phyloP scores from a whole-genome alignment of 176 grass and related monocot species.

The Echinochloa phyllopogon region DNA sequence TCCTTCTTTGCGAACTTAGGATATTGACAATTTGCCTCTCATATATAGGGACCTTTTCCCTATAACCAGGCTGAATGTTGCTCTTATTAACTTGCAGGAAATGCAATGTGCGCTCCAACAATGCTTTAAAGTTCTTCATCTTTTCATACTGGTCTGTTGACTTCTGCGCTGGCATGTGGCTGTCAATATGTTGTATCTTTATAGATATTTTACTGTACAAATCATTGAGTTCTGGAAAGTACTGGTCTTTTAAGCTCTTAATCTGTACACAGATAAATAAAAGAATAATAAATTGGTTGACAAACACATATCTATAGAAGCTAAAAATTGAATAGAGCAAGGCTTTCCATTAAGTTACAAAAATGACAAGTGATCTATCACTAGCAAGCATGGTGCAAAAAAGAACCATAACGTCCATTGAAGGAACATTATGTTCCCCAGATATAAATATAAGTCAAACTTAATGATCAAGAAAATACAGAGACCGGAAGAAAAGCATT shows the following conservation, averaged over 20 bases:
- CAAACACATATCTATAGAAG: neutral
- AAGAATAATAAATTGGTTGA: constrained; percentile 11
- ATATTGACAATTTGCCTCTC: constrained; percentile 74
- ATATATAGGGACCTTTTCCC: constrained; percentile 56
- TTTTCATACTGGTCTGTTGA: constrained; percentile 65
- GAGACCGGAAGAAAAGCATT: constrained; percentile 16
- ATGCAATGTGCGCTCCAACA: constrained; percentile 62
- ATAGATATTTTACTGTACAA: constrained; percentile 64
- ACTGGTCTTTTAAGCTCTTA: constrained; percentile 75
- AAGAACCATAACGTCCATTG: neutral
- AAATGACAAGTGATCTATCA: neutral
- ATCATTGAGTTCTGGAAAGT: constrained; percentile 68
- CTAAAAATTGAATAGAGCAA: neutral
- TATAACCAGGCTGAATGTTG: constrained; percentile 53
- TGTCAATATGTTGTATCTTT: constrained; percentile 77
- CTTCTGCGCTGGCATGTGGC: constrained; percentile 43
- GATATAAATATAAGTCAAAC: neutral
- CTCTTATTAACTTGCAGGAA: constrained; percentile 59
- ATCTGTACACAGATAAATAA: constrained; percentile 54
- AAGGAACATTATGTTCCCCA: neutral
- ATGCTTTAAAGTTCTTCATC: constrained; percentile 62
- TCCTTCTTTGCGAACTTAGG: constrained; percentile 65
- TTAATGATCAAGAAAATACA: neutral
- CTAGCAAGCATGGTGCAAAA: constrained; percentile 9
- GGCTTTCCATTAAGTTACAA: neutral